Evolutionary conservation across 164 flowering plant species (phyloP), one percentile per base, ranked within the genome.

Genomic region (Liriodendron chinense): DNA sequence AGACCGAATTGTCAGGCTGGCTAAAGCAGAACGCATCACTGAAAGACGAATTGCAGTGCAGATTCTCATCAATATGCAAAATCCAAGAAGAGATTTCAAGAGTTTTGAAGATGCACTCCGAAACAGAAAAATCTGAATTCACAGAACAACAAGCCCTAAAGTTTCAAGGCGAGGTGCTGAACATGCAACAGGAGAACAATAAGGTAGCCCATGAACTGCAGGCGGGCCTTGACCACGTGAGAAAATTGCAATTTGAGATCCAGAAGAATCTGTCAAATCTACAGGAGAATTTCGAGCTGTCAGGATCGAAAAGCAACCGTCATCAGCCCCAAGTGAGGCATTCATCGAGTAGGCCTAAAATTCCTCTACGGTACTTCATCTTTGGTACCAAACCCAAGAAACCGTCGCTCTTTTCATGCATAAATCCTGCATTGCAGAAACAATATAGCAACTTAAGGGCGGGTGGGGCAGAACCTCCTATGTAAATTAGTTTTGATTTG

Each of bases 131-230:
- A 69, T 70, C 28, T 1, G 77, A 80, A 71, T 80, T 89, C 16
- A 83, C 84, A 2, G 77, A 76, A 43, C 85, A 85, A 72, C 90
- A 89, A 75, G 87, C 92, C 7, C 92, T 90, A 16, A 90, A 85
- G 83, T 93, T 90, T 65, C 93, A 87, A 63, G 96, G 97, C 5
- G 96, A 93, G 73, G 77, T 93, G 47, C 72, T 85, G 23, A 89
- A 87, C 88, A 91, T 91, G 92, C 86, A 85, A 76, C 94, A 89
- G 72, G 94, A 93, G 78, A 90, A 88, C 79, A 85, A 79, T 50
- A 90, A 87, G 86, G 87, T 91, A 21, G 80, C 78, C 14, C 83
- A 85, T 47, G 93, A 91, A 73, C 72, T 91, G 70, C 84, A 82
- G 75, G 78, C 85, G 2, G 91, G 96, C 13, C 66, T 84, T 1